Percentiles rank a stretch among this genome's conserved stretches.
phyloP scores from a whole-genome alignment of 371 early-diverging fungal species.

The Cokeromyces recurvatus region DNA sequence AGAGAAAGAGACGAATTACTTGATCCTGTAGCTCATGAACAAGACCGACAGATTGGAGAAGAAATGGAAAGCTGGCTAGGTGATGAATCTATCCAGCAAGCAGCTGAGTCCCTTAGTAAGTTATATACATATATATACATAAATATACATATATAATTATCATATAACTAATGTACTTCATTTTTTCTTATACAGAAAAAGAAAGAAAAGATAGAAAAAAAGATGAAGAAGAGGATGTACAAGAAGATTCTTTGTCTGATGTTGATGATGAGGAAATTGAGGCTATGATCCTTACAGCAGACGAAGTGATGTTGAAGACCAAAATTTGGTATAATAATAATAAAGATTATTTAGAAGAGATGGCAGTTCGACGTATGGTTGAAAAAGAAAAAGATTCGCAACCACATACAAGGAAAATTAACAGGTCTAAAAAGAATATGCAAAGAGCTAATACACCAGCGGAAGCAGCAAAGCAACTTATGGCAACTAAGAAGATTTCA shows the following conservation, averaged over 20 bases:
- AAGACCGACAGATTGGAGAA: slow-evolving; percentile 26
- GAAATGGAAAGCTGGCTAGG: slow-evolving; percentile 45
- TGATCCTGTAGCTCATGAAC: slow-evolving; percentile 14
- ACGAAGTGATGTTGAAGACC: slow-evolving; percentile 75
- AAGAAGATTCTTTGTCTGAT: slow-evolving; percentile 44
- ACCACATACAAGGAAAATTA: slow-evolving; percentile 20
- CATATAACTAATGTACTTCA: too few species aligned
- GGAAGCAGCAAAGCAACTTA: slow-evolving; percentile 73
- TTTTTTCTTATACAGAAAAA: background rate
- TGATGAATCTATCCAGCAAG: slow-evolving; percentile 19
- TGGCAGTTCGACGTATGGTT: slow-evolving; percentile 52
- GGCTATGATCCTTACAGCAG: slow-evolving; percentile 62
- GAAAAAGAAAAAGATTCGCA: slow-evolving; percentile 47
- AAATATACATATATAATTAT: too few species aligned
- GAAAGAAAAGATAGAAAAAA: slow-evolving; percentile 17
- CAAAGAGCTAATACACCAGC: slow-evolving; percentile 52
- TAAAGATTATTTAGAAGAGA: slow-evolving; percentile 79
- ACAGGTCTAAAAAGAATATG: slow-evolving; percentile 20
- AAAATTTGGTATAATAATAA: slow-evolving; percentile 84
- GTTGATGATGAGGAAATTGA: slow-evolving; percentile 80
- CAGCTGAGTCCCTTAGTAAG: slow-evolving; percentile 37
- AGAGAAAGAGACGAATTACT: slow-evolving; percentile 19
- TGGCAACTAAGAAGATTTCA: slow-evolving; percentile 67
- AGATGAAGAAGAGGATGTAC: slow-evolving; percentile 3
- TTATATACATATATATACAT: too few species aligned